Percentiles rank a stretch among this genome's conserved stretches.
phyloP scores from a whole-genome alignment of 805 yeast genomes.

The Zygosaccharomyces siamensis region DNA sequence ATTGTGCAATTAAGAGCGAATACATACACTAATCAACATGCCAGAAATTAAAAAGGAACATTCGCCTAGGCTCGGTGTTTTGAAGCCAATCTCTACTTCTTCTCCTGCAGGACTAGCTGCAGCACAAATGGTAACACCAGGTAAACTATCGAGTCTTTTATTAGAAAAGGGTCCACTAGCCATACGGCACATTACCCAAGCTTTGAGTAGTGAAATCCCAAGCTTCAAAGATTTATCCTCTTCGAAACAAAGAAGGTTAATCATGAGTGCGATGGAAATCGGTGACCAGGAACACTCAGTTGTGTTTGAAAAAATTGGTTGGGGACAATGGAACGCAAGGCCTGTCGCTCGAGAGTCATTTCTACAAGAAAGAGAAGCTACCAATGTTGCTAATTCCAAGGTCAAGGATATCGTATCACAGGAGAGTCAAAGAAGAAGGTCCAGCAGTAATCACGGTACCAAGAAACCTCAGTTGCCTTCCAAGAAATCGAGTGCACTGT shows the following conservation, averaged over 20 bases:
- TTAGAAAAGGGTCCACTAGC: constrained; percentile 80
- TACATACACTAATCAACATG: not conserved
- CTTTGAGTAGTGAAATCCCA: constrained; percentile 66
- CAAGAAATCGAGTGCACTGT: not conserved
- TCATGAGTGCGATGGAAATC: constrained; percentile 81
- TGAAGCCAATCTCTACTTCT: constrained; percentile 54
- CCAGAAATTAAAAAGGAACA: constrained; percentile 5
- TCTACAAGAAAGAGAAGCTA: constrained; percentile 40
- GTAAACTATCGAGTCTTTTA: constrained; percentile 64
- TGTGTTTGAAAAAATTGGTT: constrained; percentile 87
- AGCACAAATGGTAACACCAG: constrained; percentile 78
- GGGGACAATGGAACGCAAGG: constrained; percentile 93
- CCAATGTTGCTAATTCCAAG: constrained; percentile 37
- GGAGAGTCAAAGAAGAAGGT: constrained; percentile 29
- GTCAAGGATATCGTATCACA: constrained; percentile 41
- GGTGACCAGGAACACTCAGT: constrained; percentile 51
- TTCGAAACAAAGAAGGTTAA: constrained; percentile 84
- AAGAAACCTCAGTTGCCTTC: constrained; percentile 4
- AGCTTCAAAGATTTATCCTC: constrained; percentile 76
- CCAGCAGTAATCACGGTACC: constrained; percentile 22
- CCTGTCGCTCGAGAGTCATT: constrained; percentile 38
- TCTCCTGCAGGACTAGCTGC: constrained; percentile 87
- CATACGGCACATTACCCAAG: constrained; percentile 81
- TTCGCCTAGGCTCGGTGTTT: constrained; percentile 1
- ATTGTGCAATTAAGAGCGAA: no score